Conservation (phyloP, 768 basidiomycete genomes). For the Tulasnella sp. region DNA sequence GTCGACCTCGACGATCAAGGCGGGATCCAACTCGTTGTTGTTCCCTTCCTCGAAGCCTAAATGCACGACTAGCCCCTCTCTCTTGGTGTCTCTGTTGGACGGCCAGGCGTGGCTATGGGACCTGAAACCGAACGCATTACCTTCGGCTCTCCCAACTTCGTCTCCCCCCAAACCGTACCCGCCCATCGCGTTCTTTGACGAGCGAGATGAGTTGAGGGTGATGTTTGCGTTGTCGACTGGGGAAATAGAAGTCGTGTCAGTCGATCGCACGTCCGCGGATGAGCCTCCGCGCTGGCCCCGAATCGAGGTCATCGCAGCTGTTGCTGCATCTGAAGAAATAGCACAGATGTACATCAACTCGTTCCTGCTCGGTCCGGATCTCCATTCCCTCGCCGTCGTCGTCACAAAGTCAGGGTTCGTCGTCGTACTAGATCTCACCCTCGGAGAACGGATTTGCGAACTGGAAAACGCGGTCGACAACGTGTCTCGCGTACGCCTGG, state of each 20-base stretch:
- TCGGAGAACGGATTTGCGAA: constrained; percentile 26
- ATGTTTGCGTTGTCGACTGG: background rate
- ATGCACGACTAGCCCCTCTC: no score
- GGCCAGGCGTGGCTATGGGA: no score
- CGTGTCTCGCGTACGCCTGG: constrained; percentile 51
- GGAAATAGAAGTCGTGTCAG: no score
- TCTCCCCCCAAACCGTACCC: no score
- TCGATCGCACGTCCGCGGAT: background rate
- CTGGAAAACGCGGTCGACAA: constrained; percentile 47
- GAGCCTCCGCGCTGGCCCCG: background rate
- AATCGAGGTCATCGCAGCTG: background rate
- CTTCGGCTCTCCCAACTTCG: no score
- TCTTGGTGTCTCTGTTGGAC: no score
- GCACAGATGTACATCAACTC: background rate
- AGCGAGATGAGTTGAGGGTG: background rate
- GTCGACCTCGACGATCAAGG: background rate
- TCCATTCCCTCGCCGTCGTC: constrained; percentile 13
- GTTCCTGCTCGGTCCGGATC: background rate
- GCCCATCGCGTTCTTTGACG: no score
- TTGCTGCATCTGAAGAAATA: background rate
- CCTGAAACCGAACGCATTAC: no score
- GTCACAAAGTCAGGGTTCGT: constrained; percentile 13
- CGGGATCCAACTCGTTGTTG: background rate
- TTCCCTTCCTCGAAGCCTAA: no score
- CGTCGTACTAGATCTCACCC: constrained; percentile 21